A percentile compares a stretch with the other conserved stretches of the same genome.
Evolutionary conservation across 352 stramenopile species (phyloP).

Genomic region (Pythium phragmiticola): DNA sequence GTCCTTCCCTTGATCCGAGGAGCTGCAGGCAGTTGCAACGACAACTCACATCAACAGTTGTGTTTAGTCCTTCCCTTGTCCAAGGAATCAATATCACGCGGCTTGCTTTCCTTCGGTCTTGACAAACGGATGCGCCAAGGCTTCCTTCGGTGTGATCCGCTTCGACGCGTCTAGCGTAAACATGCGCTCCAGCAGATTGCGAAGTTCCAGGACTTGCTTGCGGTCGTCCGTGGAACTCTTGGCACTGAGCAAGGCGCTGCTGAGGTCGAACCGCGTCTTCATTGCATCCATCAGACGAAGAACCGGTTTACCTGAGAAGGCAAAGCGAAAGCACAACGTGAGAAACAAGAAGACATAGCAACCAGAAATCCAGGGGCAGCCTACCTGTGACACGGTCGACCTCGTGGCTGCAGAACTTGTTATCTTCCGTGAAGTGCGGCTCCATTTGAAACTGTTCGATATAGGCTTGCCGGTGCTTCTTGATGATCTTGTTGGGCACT

Average conservation of each 20-base stretch:
- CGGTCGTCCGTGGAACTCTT: constrained; percentile 46
- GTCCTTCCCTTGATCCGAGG: constrained; percentile 2
- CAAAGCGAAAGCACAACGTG: not conserved
- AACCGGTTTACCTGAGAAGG: constrained; percentile 36
- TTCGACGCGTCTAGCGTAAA: constrained; percentile 60
- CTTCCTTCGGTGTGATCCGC: constrained; percentile 52
- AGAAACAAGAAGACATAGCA: not conserved
- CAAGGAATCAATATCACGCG: constrained; percentile 5
- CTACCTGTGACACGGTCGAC: constrained; percentile 77
- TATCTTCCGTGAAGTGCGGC: constrained; percentile 84
- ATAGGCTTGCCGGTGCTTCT: constrained; percentile 74
- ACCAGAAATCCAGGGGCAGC: not conserved
- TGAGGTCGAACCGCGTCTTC: constrained; percentile 44
- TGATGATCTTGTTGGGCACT: constrained; percentile 83
- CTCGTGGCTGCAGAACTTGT: constrained; percentile 85
- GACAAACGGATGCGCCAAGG: constrained; percentile 63
- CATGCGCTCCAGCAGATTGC: constrained; percentile 68
- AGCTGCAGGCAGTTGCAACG: constrained; percentile 2
- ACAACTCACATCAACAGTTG: constrained; percentile 18
- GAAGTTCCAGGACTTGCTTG: constrained; percentile 38
- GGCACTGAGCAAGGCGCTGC: constrained; percentile 30
- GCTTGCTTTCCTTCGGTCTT: constrained; percentile 29
- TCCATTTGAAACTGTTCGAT: constrained; percentile 85
- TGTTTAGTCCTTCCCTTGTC: constrained; percentile 11
- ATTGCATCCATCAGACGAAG: constrained; percentile 44